A percentile compares a stretch with the other conserved stretches of the same genome.
Evolutionary conservation across 257 asterid species (phyloP).

Genomic region (Solanum neorickii): DNA sequence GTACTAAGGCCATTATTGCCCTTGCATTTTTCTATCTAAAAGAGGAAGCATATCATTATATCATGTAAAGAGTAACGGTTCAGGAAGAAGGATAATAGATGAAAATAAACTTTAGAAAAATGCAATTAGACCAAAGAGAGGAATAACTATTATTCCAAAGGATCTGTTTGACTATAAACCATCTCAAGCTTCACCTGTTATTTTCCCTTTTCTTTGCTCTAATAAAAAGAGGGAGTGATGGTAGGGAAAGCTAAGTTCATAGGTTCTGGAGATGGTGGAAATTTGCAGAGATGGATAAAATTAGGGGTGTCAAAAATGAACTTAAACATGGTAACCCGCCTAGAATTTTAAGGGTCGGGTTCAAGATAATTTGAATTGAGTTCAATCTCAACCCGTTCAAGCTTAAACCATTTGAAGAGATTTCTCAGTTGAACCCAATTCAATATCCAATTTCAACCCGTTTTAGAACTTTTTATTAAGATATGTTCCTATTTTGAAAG

Average conservation of each 20-base stretch:
- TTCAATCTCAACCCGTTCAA: too few species aligned
- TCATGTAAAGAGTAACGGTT: not conserved
- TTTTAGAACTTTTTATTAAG: too few species aligned
- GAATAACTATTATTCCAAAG: not conserved
- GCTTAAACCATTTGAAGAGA: too few species aligned
- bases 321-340: too few species aligned
- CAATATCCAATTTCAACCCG: too few species aligned
- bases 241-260: not conserved
- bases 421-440: too few species aligned
- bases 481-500: too few species aligned
- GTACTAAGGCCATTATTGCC: not conserved
- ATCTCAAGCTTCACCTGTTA: not conserved
- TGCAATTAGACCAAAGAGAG: not conserved
- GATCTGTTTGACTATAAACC: not conserved
- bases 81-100: not conserved
- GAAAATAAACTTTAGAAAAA: not conserved
- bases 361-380: too few species aligned
- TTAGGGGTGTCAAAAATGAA: too few species aligned
- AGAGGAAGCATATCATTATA: not conserved
- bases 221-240: not conserved
- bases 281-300: not conserved
- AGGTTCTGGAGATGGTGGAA: not conserved
- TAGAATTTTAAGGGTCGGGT: too few species aligned
- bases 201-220: not conserved
- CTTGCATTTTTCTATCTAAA: not conserved